phyloP scores from a whole-genome alignment of 164 flowering plant genomes.

The Chimonanthus salicifolius region DNA sequence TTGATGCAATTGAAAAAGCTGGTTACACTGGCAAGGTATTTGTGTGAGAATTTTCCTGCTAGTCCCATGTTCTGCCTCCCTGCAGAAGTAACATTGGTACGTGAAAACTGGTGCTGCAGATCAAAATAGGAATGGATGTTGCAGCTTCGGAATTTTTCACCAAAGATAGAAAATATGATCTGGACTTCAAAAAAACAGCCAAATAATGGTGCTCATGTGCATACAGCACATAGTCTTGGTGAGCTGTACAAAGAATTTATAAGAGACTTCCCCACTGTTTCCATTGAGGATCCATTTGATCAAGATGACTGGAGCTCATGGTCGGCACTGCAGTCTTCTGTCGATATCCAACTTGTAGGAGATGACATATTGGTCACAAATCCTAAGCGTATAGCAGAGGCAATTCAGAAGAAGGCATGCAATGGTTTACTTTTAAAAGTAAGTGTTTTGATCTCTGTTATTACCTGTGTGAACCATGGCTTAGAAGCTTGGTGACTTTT shows the following conservation, averaged over 20 bases:
- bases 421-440: slow-evolving; percentile 83
- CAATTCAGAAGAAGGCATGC: slow-evolving; percentile 83
- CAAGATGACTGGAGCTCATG: slow-evolving; percentile 98
- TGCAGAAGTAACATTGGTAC: slow-evolving; percentile 5
- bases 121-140: slow-evolving; percentile 98
- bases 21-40: slow-evolving; percentile 94
- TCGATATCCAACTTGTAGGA: slow-evolving; percentile 91
- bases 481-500: not conserved
- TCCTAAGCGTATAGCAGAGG: slow-evolving; percentile 89
- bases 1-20: slow-evolving; percentile 93
- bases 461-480: not conserved
- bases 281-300: slow-evolving; percentile 99
- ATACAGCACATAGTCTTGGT: slow-evolving; percentile 55
- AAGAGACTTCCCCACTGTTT: slow-evolving; percentile 86
- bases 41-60: not conserved
- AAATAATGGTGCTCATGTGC: slow-evolving; percentile 86
- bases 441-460: slow-evolving; percentile 15
- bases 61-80: not conserved
- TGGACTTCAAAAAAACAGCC: slow-evolving; percentile 91
- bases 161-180: slow-evolving; percentile 76
- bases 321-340: slow-evolving; percentile 72
- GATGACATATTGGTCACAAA: slow-evolving; percentile 97
- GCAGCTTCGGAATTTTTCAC: slow-evolving; percentile 93
- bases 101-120: slow-evolving; percentile 39
- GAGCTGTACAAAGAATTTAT: slow-evolving; percentile 83